Percentiles rank a stretch among this genome's conserved stretches.
Evolutionary conservation across 441 rosid species (phyloP).

Genomic region (Mallotus japonicus): DNA sequence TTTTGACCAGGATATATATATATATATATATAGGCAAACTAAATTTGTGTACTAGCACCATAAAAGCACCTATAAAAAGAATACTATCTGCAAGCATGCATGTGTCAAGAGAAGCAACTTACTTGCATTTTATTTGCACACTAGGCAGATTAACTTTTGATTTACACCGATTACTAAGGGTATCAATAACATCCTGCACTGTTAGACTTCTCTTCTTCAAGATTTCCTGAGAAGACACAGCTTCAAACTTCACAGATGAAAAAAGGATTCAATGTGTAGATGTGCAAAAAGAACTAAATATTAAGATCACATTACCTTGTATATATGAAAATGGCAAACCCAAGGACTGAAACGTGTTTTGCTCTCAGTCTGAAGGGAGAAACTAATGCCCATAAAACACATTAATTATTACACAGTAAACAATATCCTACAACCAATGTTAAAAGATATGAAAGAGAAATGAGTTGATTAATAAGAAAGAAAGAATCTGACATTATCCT

Average conservation of each 20-base stretch:
- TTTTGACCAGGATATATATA: too few relatives aligned
- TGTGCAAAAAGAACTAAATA: slow-evolving; percentile 13
- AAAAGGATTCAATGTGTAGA: slow-evolving; percentile 19
- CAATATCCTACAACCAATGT: slow-evolving; percentile 3
- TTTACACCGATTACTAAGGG: slow-evolving; percentile 47
- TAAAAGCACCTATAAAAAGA: neutral
- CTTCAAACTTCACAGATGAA: slow-evolving; percentile 18
- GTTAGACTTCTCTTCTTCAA: slow-evolving; percentile 53
- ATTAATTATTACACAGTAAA: slow-evolving; percentile 22
- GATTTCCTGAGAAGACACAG: slow-evolving; percentile 49
- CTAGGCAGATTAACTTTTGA: slow-evolving; percentile 38
- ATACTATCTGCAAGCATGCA: neutral
- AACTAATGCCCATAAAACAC: slow-evolving; percentile 48
- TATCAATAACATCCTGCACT: slow-evolving; percentile 42
- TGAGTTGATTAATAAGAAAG: slow-evolving; percentile 5
- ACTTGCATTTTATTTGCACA: slow-evolving; percentile 56
- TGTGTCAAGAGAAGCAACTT: slow-evolving; percentile 36
- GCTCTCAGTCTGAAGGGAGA: slow-evolving; percentile 44
- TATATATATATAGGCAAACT: too few relatives aligned
- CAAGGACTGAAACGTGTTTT: slow-evolving; percentile 54
- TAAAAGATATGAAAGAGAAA: slow-evolving; percentile 4
- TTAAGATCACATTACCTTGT: slow-evolving; percentile 47
- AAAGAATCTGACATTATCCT: slow-evolving; percentile 69
- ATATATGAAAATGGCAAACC: slow-evolving; percentile 87
- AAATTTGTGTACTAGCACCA: neutral